Conservation (phyloP, 257 asterid species). For the Scutellaria baicalensis region DNA sequence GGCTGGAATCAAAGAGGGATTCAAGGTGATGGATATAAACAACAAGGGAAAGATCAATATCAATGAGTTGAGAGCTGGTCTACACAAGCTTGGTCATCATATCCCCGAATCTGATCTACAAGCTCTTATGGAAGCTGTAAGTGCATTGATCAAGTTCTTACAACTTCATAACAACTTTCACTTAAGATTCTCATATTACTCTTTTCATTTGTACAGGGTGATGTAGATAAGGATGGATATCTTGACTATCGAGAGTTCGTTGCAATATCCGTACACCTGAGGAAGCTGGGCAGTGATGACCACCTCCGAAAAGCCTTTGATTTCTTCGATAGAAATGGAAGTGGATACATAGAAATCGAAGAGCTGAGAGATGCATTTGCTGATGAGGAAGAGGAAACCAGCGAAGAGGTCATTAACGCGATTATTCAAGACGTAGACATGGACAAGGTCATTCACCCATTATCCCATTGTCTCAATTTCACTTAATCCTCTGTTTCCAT, state of each 20-base stretch:
- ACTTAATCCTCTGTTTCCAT: background rate
- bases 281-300: constrained; percentile 69
- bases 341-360: constrained; percentile 75
- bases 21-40: constrained; percentile 43
- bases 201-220: constrained; percentile 46
- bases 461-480: background rate
- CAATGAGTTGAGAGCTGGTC: constrained; percentile 39
- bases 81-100: constrained; percentile 57
- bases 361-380: constrained; percentile 69
- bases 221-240: constrained; percentile 74
- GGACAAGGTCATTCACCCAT: constrained; percentile 46
- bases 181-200: background rate
- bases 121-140: constrained; percentile 59
- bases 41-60: constrained; percentile 49
- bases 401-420: constrained; percentile 69
- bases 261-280: constrained; percentile 75
- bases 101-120: constrained; percentile 47
- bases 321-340: constrained; percentile 59
- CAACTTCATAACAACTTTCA: background rate
- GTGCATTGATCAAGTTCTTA: background rate
- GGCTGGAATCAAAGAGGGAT: constrained; percentile 45
- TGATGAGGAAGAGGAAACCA: constrained; percentile 53
- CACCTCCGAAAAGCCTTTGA: constrained; percentile 70
- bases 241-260: constrained; percentile 78
- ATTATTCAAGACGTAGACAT: constrained; percentile 88